These are phyloP conservation scores for Fusarium lyarnte DNA, from an alignment of 2,329 filamentous ascomycete genomes.

Conservation along the genomic window DNA sequence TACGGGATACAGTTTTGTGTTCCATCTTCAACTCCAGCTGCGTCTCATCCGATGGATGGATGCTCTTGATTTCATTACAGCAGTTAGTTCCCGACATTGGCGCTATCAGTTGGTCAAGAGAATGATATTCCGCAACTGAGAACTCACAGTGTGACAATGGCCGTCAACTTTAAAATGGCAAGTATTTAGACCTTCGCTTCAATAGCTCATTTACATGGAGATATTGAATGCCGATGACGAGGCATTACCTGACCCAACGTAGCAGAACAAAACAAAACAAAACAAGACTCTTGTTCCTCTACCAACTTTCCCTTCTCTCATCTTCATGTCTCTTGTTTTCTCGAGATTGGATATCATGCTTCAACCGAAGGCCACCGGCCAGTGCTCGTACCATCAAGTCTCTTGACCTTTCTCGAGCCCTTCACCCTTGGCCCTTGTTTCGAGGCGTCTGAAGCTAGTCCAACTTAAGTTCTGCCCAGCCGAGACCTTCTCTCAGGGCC, in stretches of 20 bases:
- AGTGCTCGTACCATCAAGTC: slow-evolving; percentile 28
- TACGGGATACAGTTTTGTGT: slow-evolving; percentile 11
- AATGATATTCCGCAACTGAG: slow-evolving; percentile 13
- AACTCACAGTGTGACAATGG: not conserved
- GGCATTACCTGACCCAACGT: not conserved
- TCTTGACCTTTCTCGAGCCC: slow-evolving; percentile 10
- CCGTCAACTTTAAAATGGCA: not conserved
- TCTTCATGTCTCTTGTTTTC: slow-evolving; percentile 9
- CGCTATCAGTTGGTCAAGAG: not conserved
- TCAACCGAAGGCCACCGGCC: slow-evolving; percentile 22
- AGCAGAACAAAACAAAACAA: not conserved
- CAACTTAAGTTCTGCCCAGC: slow-evolving; percentile 8
- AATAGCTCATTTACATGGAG: not conserved
- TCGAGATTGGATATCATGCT: slow-evolving; percentile 35
- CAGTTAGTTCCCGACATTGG: not conserved
- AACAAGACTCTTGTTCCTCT: slow-evolving; percentile 6
- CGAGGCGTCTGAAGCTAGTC: slow-evolving; percentile 28
- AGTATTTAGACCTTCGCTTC: not conserved
- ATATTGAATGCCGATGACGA: slow-evolving; percentile 9
- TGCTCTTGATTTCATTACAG: slow-evolving; percentile 1
- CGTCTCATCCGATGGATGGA: not conserved
- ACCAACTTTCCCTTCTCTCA: not conserved
- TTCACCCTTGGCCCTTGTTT: slow-evolving; percentile 16
- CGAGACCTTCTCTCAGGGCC: slow-evolving; percentile 12
- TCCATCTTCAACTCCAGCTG: not conserved